phyloP scores from a whole-genome alignment of 108 stramenopile genomes.

The Mediolabrus comicus region DNA sequence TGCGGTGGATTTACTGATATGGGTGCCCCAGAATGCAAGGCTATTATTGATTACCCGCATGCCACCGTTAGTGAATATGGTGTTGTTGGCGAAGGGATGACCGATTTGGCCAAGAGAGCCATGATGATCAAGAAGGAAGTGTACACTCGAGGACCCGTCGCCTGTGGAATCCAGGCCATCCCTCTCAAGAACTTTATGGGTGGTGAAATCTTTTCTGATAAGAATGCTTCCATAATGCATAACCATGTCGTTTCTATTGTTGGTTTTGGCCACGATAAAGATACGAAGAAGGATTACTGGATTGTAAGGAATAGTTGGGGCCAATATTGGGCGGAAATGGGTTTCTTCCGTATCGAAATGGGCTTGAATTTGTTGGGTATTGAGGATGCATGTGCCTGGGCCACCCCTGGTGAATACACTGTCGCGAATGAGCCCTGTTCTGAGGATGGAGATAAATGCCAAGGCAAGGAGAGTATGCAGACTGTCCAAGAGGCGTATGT shows the following conservation, averaged over 20 bases:
- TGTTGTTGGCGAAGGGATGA: background rate
- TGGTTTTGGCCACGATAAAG: conserved; percentile 85
- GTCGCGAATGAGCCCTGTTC: conserved; percentile 49
- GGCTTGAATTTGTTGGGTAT: conserved; percentile 78
- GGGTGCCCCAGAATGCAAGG: conserved; percentile 42
- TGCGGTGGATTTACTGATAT: conserved; percentile 13
- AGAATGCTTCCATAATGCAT: conserved; percentile 25
- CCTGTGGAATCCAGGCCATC: conserved; percentile 75
- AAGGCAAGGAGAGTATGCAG: background rate
- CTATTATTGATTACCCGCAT: conserved; percentile 74
- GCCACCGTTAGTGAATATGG: conserved; percentile 47
- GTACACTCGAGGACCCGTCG: conserved; percentile 90
- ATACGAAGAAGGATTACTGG: conserved; percentile 74
- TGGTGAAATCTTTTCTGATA: conserved; percentile 72
- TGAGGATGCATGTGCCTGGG: conserved; percentile 73
- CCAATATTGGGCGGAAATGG: conserved; percentile 60
- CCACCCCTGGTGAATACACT: conserved; percentile 65
- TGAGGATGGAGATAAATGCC: conserved; percentile 61
- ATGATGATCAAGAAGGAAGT: conserved; percentile 55
- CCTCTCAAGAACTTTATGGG: conserved; percentile 62
- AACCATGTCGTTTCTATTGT: conserved; percentile 91
- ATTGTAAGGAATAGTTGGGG: conserved; percentile 85
- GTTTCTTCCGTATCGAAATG: conserved; percentile 64
- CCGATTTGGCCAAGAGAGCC: conserved; percentile 17
- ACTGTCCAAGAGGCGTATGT: conserved; percentile 5